Base-by-base conservation (phyloP, 2,329 filamentous ascomycete genomes). In the Xylariaceae sp. region DNA sequence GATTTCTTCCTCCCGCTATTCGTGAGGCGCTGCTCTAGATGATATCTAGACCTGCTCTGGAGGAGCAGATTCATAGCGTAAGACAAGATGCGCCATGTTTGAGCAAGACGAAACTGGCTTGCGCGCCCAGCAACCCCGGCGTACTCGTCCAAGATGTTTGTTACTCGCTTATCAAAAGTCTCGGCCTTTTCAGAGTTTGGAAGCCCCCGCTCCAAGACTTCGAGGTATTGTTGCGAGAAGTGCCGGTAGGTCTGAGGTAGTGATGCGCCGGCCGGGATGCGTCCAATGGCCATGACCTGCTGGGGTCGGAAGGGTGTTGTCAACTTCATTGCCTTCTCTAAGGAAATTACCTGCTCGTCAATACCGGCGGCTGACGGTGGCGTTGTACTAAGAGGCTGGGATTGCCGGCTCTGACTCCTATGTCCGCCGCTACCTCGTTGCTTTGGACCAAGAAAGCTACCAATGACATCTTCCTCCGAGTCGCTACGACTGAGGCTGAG, bases 381-480 rank as follows among this genome's bases (percentile, higher is more conserved):
- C 5, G 79, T 82, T 1, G 76, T 77, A 63, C 75, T 82, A 38
- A 80, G 49, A 0, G 64, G 58, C 39, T 67, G 66, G 11, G 60
- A 63, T 10, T 73, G 67, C 39, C 75, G 71, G 33, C 65, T 64
- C 51, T 70, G 74, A 2, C 65, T 56, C 37, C 71, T 66, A 17
- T 75, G 69, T 53, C 67, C 69, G 48, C 71, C 65, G 34, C 65
- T 58, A 14, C 52, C 57, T 29, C 64, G 67, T 39, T 64, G 67
- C 45, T 65, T 70, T 6, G 76, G 67, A 1, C 75, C 75, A 2
- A 84, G 63, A 56, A 85, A 84, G 48, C 71, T 81, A 3, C 76
- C 77, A 5, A 82, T 68, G 0, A 78, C 77, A 41, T 85, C 81
- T 52, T 84, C 81, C 55, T 85, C 81, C 0, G 81, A 85, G 53